A percentile compares a stretch with the other conserved stretches of the same genome.
Evolutionary conservation across 768 basidiomycete genomes (phyloP).

Genomic region (Candolleomyces aberdarensis): DNA sequence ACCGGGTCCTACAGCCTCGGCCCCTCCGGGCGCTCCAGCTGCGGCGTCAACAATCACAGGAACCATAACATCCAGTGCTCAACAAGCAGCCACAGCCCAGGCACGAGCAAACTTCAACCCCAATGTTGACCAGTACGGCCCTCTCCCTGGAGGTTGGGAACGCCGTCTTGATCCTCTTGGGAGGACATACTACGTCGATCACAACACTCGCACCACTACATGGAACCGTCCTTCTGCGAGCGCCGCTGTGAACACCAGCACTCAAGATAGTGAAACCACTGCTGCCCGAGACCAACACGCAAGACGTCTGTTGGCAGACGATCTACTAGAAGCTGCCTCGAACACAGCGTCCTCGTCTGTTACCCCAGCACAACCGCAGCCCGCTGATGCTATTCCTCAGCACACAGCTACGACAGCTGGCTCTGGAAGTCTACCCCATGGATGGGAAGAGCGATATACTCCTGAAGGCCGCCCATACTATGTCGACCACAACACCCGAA

Average conservation of each 20-base stretch:
- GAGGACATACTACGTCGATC: slow-evolving; percentile 97
- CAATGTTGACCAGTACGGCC: slow-evolving; percentile 90
- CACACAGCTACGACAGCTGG: slow-evolving; percentile 64
- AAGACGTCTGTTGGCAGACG: slow-evolving; percentile 79
- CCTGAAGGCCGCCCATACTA: slow-evolving; percentile 98
- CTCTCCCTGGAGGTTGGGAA: slow-evolving; percentile 92
- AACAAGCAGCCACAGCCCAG: slow-evolving; percentile 8
- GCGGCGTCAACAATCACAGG: slow-evolving; percentile 17
- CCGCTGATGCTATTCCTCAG: slow-evolving; percentile 32
- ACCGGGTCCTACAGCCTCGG: slow-evolving; percentile 13
- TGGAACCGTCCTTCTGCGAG: slow-evolving; percentile 91
- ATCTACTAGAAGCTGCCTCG: slow-evolving; percentile 68
- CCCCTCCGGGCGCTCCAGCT: slow-evolving; percentile 19
- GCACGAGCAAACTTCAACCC: slow-evolving; percentile 82
- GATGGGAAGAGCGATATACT: slow-evolving; percentile 99
- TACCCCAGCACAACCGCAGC: slow-evolving; percentile 28
- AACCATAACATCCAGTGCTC: not conserved
- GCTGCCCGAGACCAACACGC: slow-evolving; percentile 86
- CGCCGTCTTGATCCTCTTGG: slow-evolving; percentile 95
- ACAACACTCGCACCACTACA: slow-evolving; percentile 95
- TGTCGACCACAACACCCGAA: slow-evolving; percentile 98
- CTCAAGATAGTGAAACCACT: slow-evolving; percentile 76
- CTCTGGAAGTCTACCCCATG: slow-evolving; percentile 85
- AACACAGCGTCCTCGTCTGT: slow-evolving; percentile 36
- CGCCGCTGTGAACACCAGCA: slow-evolving; percentile 65